Percentiles rank a stretch among this genome's conserved stretches.
phyloP scores from a whole-genome alignment of 2,329 filamentous ascomycete genomes.

The Neocucurbitaria cava region DNA sequence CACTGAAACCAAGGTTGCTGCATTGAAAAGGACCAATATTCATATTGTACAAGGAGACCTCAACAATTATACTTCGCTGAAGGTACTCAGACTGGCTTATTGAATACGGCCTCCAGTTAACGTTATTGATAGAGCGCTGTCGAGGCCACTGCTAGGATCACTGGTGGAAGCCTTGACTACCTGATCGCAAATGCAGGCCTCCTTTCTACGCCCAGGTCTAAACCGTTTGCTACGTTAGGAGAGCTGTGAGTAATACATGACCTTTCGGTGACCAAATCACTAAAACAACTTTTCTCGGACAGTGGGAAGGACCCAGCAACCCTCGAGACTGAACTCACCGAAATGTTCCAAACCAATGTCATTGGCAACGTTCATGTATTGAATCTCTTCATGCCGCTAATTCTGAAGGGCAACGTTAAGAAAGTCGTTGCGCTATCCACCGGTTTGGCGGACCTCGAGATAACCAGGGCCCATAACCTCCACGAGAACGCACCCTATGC shows the following conservation, averaged over 20 bases:
- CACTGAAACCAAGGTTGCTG: constrained; percentile 9
- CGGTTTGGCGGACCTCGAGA: constrained; percentile 45
- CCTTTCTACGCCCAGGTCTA: constrained; percentile 8
- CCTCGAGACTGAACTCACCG: constrained; percentile 16
- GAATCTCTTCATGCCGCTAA: constrained; percentile 52
- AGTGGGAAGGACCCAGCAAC: constrained; percentile 8
- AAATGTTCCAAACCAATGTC: constrained; percentile 37
- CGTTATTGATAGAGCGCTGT: constrained; percentile 12
- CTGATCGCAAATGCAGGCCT: constrained; percentile 52
- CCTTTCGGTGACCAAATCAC: neutral
- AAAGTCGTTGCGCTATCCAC: constrained; percentile 53
- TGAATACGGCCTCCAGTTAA: neutral
- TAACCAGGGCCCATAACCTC: constrained; percentile 31
- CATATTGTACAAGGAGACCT: constrained; percentile 50
- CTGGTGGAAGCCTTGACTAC: constrained; percentile 49
- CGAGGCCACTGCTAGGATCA: constrained; percentile 46
- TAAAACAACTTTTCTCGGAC: neutral
- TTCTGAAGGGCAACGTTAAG: constrained; percentile 49
- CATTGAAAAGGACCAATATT: constrained; percentile 37
- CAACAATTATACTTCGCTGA: constrained; percentile 42
- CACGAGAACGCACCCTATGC: constrained; percentile 42
- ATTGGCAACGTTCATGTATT: constrained; percentile 41
- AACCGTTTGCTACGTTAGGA: constrained; percentile 15
- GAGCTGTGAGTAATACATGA: constrained; percentile 9
- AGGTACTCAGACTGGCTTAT: constrained; percentile 2